Conservation (phyloP, 768 basidiomycete genomes). For the Tricholoma hemisulphureum region DNA sequence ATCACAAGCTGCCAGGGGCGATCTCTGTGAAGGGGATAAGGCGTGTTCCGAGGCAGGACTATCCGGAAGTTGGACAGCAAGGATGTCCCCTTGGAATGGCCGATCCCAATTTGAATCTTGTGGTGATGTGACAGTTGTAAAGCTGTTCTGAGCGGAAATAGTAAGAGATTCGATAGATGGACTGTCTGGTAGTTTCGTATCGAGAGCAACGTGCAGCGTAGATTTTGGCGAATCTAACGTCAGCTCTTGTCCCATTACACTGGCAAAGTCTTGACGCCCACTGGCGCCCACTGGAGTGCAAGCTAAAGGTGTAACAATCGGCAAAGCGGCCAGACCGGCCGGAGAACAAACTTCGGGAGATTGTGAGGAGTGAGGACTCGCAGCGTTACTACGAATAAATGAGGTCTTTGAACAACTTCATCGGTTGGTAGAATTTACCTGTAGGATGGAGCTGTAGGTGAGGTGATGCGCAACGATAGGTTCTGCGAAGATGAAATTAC, state of each 20-base stretch:
- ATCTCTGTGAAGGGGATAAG: neutral
- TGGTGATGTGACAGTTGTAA: slow-evolving; percentile 22
- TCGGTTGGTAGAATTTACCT: neutral
- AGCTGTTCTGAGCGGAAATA: slow-evolving; percentile 25
- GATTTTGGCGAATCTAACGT: neutral
- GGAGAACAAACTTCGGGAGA: slow-evolving; percentile 38
- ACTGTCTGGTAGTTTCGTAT: slow-evolving; percentile 5
- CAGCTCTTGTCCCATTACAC: neutral
- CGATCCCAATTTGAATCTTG: slow-evolving; percentile 19
- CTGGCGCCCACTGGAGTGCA: slow-evolving; percentile 31
- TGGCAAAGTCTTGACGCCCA: neutral
- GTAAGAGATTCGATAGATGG: slow-evolving; percentile 8
- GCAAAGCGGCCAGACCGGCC: slow-evolving; percentile 32
- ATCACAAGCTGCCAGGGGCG: neutral
- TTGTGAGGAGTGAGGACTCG: slow-evolving; percentile 10
- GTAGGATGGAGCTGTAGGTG: neutral
- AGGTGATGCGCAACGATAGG: neutral
- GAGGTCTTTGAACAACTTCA: neutral
- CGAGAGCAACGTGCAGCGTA: slow-evolving; percentile 1
- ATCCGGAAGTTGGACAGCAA: slow-evolving; percentile 4
- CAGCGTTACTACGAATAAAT: slow-evolving; percentile 1
- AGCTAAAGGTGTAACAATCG: slow-evolving; percentile 33
- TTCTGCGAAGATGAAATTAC: neutral
- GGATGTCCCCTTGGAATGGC: slow-evolving; percentile 1
- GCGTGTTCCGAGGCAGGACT: neutral